Evolutionary conservation across 306 rosid genomes (phyloP).

Genomic region (Castanea sativa): DNA sequence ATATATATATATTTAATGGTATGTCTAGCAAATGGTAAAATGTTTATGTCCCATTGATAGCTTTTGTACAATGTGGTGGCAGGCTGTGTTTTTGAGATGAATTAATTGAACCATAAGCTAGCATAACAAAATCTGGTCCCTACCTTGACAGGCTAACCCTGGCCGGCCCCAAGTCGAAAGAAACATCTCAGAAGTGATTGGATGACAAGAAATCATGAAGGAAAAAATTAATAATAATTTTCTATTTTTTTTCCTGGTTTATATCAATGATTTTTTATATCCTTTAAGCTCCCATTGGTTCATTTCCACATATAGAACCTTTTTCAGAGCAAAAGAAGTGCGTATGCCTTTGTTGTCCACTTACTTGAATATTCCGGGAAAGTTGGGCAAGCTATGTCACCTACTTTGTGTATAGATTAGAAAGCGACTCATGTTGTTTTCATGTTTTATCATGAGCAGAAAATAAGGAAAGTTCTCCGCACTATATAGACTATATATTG

Average conservation of each 20-base stretch:
- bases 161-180: background rate
- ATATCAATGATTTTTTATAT: background rate
- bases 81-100: no score
- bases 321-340: background rate
- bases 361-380: background rate
- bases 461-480: conserved; percentile 7
- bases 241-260: background rate
- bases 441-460: conserved; percentile 10
- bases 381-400: background rate
- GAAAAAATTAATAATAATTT: background rate
- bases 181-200: background rate
- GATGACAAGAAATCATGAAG: background rate
- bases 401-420: background rate
- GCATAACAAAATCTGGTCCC: background rate
- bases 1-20: background rate
- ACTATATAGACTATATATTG: background rate
- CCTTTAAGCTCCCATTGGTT: background rate
- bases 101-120: no score
- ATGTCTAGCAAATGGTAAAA: no score
- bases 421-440: conserved; percentile 33
- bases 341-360: background rate
- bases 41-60: no score
- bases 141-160: background rate
- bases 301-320: background rate
- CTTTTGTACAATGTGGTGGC: no score